A percentile compares a stretch with the other conserved stretches of the same genome.
Conservation (phyloP, 805 yeast genomes). For the Wickerhamiella bombiphila region DNA sequence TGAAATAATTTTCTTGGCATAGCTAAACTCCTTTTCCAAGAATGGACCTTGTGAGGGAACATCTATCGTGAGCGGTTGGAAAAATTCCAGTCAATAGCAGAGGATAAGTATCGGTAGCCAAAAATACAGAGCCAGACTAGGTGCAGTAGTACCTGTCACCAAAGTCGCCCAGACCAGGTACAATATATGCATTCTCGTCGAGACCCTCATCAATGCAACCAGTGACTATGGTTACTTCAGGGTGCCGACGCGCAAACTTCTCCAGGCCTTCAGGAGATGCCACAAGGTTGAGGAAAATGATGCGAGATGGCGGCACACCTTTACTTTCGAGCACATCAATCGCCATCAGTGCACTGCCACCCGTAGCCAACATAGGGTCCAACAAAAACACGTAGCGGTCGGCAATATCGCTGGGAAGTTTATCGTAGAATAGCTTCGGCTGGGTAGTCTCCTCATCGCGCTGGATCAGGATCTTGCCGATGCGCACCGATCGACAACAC, state of each 20-base stretch:
- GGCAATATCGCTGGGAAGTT: slow-evolving; percentile 82
- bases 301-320: slow-evolving; percentile 80
- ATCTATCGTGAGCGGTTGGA: too few species aligned
- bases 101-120: background rate
- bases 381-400: slow-evolving; percentile 78
- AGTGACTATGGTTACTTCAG: slow-evolving; percentile 75
- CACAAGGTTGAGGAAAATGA: slow-evolving; percentile 76
- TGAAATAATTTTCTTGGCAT: too few species aligned
- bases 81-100: too few species aligned
- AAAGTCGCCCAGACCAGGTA: slow-evolving; percentile 94
- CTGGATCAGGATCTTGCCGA: slow-evolving; percentile 93
- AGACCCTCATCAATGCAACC: slow-evolving; percentile 84
- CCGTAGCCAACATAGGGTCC: slow-evolving; percentile 98
- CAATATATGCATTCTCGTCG: slow-evolving; percentile 71
- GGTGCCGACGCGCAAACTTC: slow-evolving; percentile 63
- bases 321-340: slow-evolving; percentile 74
- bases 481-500: slow-evolving; percentile 89
- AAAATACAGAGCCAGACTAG: slow-evolving; percentile 23
- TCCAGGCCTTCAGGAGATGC: slow-evolving; percentile 91
- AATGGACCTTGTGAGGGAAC: too few species aligned
- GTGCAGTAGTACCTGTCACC: slow-evolving; percentile 96
- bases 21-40: too few species aligned
- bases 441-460: slow-evolving; percentile 95
- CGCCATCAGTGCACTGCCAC: slow-evolving; percentile 97
- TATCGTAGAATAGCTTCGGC: slow-evolving; percentile 85